Conservation (phyloP, 106 monocot species). For the Acorus gramineus region DNA sequence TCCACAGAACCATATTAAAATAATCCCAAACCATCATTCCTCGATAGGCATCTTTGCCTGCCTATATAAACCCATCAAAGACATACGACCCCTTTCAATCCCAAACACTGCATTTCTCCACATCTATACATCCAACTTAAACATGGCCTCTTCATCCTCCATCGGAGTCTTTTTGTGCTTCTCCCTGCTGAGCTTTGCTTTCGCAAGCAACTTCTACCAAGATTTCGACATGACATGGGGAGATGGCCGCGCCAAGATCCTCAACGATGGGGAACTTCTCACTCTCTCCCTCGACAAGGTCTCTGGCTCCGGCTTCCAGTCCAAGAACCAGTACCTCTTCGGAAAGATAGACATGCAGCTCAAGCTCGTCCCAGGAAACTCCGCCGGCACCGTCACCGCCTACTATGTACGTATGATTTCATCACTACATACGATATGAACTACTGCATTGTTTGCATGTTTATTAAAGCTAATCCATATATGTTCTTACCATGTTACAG, state of each 20-base stretch:
- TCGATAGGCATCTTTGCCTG: too few species aligned
- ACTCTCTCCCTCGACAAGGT: constrained; percentile 13
- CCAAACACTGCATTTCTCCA: too few species aligned
- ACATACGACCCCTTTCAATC: too few species aligned
- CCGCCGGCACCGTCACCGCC: constrained; percentile 13
- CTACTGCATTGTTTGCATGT: not conserved
- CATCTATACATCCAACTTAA: too few species aligned
- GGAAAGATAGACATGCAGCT: constrained; percentile 15
- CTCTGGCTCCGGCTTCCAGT: constrained; percentile 16
- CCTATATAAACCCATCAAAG: too few species aligned
- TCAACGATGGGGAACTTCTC: constrained; percentile 14
- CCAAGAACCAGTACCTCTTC: constrained; percentile 11
- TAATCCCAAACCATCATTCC: too few species aligned
- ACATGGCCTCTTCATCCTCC: too few species aligned
- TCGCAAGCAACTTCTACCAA: constrained; percentile 8
- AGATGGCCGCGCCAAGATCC: constrained; percentile 8
- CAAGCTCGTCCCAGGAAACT: constrained; percentile 14
- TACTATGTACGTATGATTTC: constrained; percentile 4
- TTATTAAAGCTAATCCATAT: not conserved
- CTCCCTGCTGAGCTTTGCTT: not conserved
- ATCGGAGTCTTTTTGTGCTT: too few species aligned
- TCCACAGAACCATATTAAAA: too few species aligned
- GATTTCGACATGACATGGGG: constrained; percentile 8
- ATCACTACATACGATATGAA: not conserved
- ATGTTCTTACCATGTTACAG: not conserved